A percentile compares a stretch with the other conserved stretches of the same genome.
Conservation (phyloP, 2,329 filamentous ascomycete species). For the Orbilia blumenaviensis region DNA sequence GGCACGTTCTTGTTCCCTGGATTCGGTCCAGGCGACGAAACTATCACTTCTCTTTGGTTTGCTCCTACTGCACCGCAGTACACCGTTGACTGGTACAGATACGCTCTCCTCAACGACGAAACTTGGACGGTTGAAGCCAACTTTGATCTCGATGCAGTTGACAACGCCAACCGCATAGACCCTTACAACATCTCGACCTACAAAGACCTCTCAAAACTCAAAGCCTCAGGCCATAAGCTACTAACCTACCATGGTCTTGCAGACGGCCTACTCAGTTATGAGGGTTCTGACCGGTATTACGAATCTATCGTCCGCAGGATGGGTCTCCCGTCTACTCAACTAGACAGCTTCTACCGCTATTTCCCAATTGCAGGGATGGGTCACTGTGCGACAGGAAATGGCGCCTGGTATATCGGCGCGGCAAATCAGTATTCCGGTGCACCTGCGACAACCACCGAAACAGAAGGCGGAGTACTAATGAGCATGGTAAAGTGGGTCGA, state of each 20-base stretch:
- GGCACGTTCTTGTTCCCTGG: slow-evolving; percentile 59
- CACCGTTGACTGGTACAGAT: slow-evolving; percentile 62
- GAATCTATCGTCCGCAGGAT: slow-evolving; percentile 54
- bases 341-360: slow-evolving; percentile 59
- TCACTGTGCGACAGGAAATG: slow-evolving; percentile 59
- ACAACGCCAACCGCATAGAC: slow-evolving; percentile 61
- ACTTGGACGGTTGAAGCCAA: slow-evolving; percentile 60
- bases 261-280: slow-evolving; percentile 62
- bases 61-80: not conserved
- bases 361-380: slow-evolving; percentile 59
- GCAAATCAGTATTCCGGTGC: not conserved
- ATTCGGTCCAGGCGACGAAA: slow-evolving; percentile 41
- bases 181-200: slow-evolving; percentile 62
- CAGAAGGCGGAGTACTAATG: slow-evolving; percentile 59
- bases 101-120: slow-evolving; percentile 62
- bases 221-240: slow-evolving; percentile 62
- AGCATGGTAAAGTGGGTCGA: slow-evolving; percentile 66
- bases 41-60: slow-evolving; percentile 18
- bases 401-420: slow-evolving; percentile 51
- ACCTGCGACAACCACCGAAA: slow-evolving; percentile 3
- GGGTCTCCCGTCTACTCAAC: slow-evolving; percentile 47
- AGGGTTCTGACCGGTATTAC: slow-evolving; percentile 33
- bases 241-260: slow-evolving; percentile 64
- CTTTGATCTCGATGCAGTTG: slow-evolving; percentile 59
- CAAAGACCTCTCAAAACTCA: slow-evolving; percentile 61